Percentiles rank a stretch among this genome's conserved stretches.
Conservation (phyloP, 352 stramenopile genomes). For the Globisporangium middletonii region DNA sequence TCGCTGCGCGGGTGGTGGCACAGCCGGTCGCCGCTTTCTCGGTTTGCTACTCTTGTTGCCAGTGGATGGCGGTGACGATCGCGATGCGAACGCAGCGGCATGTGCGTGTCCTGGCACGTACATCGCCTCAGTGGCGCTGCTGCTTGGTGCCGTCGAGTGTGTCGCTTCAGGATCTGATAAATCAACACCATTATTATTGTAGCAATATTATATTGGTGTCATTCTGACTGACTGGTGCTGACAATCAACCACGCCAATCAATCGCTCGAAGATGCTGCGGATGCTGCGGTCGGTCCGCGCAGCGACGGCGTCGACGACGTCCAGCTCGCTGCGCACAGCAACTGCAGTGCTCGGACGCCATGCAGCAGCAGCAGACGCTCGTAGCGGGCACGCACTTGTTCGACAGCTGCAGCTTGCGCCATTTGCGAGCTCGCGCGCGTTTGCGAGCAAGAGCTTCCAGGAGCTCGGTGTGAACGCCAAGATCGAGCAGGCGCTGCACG, state of each 20-base stretch:
- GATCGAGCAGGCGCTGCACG: conserved; percentile 31
- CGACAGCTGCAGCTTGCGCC: background rate
- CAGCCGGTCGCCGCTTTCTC: background rate
- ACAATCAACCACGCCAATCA: background rate
- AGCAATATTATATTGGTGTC: background rate
- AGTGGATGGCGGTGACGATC: too few relatives aligned
- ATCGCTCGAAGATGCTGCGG: background rate
- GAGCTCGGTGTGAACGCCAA: conserved; percentile 34
- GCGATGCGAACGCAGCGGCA: too few relatives aligned
- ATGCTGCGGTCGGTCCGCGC: background rate
- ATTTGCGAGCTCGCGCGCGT: conserved; percentile 4
- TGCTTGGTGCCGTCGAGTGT: background rate
- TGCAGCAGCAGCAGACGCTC: too few relatives aligned
- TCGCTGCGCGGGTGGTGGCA: background rate
- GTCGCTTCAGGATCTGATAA: background rate
- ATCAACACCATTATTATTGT: background rate
- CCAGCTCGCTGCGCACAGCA: background rate
- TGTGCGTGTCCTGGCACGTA: too few relatives aligned
- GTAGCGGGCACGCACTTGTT: background rate
- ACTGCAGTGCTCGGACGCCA: background rate
- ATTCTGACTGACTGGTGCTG: background rate
- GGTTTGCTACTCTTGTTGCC: background rate
- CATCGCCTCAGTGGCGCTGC: background rate
- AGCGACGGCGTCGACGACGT: background rate
- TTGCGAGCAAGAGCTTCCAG: conserved; percentile 21